phyloP scores from a whole-genome alignment of 176 grass and related monocot species.

The Zea mays region Zm-B73-REFERENCE-NAM-5.0 NC_050098.1:237280501-237281000 shows the following conservation, averaged over 20 bases:
- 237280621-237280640: background rate
- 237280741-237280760: background rate
- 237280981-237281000: background rate
- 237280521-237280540: background rate
- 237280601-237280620: background rate
- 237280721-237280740: background rate
- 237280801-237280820: background rate
- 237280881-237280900: slow-evolving; percentile 3
- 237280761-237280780: background rate
- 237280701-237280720: background rate
- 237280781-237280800: background rate
- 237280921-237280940: background rate
- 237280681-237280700: background rate
- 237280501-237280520: background rate
- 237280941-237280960: background rate
- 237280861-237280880: slow-evolving; percentile 1
- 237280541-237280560: background rate
- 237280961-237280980: background rate
- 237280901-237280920: background rate
- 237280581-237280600: background rate
- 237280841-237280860: slow-evolving; percentile 22
- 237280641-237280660: slow-evolving; percentile 1
- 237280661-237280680: background rate
- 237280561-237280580: background rate
- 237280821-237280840: background rate